These are phyloP conservation scores for Diaporthe capsici DNA, from an alignment of 2,329 filamentous ascomycete genomes.

Conservation along the genomic window DNA sequence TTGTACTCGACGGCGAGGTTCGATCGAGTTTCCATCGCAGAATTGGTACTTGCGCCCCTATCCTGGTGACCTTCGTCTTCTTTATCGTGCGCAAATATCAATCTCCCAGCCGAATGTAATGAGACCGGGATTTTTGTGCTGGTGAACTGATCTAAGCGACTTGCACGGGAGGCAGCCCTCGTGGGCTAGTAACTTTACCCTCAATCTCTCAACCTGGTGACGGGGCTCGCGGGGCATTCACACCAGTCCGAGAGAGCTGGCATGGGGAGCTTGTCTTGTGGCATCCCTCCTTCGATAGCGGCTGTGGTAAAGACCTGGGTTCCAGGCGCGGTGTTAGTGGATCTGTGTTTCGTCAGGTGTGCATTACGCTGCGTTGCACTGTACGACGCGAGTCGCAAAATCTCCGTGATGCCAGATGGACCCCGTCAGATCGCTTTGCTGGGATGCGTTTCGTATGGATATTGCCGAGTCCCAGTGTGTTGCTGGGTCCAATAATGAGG, in stretches of 20 bases:
- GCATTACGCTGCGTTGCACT: conserved; percentile 32
- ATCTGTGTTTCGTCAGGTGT: conserved; percentile 23
- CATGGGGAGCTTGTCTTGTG: conserved; percentile 5
- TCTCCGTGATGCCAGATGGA: conserved; percentile 41
- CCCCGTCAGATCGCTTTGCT: conserved; percentile 37
- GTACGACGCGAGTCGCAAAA: conserved; percentile 41
- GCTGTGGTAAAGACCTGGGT: conserved; percentile 21
- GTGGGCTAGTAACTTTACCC: background rate
- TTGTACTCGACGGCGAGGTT: background rate
- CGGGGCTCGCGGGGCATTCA: background rate
- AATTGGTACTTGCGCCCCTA: background rate
- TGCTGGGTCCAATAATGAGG: conserved; percentile 8
- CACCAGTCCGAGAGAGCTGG: background rate
- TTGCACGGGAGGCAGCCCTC: background rate
- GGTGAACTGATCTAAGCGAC: background rate
- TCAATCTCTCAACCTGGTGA: background rate
- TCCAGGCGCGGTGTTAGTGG: conserved; percentile 14
- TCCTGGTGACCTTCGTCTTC: background rate
- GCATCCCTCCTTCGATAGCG: background rate
- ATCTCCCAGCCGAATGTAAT: background rate
- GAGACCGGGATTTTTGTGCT: background rate
- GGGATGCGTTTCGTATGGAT: conserved; percentile 27
- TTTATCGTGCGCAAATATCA: background rate
- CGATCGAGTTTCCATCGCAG: background rate
- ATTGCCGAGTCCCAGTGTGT: conserved; percentile 26